These are phyloP conservation scores for Lentinula sp. DNA, from an alignment of 768 basidiomycete species.

Conservation along the genomic window DNA sequence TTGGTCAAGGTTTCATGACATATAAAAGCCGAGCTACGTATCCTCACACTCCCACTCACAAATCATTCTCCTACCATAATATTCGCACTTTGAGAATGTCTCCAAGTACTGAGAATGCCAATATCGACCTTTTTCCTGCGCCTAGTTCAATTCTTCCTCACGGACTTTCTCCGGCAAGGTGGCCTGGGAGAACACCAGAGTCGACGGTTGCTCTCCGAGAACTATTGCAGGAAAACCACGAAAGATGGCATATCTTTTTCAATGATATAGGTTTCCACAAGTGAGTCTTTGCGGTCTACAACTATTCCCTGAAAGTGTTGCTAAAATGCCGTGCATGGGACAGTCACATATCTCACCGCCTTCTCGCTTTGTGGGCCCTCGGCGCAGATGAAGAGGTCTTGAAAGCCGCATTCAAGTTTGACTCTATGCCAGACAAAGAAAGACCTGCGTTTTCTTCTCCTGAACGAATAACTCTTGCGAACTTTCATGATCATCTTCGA, in stretches of 20 bases:
- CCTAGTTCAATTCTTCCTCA: neutral
- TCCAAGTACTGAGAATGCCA: neutral
- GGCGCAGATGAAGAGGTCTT: constrained; percentile 42
- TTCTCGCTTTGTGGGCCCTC: constrained; percentile 53
- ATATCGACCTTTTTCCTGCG: neutral
- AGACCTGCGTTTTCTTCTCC: constrained; percentile 37
- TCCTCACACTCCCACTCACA: neutral
- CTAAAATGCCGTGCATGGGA: too few species aligned
- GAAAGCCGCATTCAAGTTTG: constrained; percentile 28
- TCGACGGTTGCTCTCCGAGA: constrained; percentile 21
- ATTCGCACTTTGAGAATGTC: neutral
- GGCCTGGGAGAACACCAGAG: constrained; percentile 13
- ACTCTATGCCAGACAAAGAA: constrained; percentile 25
- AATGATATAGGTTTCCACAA: constrained; percentile 44
- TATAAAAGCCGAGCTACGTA: neutral
- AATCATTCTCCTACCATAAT: neutral
- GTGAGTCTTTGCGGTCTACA: constrained; percentile 20
- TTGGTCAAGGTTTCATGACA: neutral
- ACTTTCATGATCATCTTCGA: constrained; percentile 50
- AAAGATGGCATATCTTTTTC: constrained; percentile 42
- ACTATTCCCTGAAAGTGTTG: neutral
- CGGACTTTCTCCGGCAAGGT: neutral
- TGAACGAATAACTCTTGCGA: constrained; percentile 34
- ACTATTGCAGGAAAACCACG: constrained; percentile 42
- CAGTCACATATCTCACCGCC: constrained; percentile 53